Conservation (phyloP, 441 rosid species). For the Populus hybrid region DNA sequence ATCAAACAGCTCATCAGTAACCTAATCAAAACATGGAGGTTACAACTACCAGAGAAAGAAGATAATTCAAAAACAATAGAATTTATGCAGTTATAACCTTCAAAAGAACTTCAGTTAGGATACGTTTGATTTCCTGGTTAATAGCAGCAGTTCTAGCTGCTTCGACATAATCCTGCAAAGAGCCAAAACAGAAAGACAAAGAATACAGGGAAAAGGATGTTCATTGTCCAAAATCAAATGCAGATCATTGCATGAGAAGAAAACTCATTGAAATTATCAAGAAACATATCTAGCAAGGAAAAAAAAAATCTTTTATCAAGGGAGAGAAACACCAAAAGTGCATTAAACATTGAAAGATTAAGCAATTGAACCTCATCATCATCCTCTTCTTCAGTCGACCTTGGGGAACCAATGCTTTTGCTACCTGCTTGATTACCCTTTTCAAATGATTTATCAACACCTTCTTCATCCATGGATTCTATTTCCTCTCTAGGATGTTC, state of each 20-base stretch:
- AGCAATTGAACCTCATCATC: slow-evolving; percentile 68
- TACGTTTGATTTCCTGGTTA: slow-evolving; percentile 91
- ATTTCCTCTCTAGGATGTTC: slow-evolving; percentile 53
- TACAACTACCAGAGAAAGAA: slow-evolving; percentile 19
- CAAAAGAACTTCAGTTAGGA: slow-evolving; percentile 92
- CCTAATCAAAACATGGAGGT: slow-evolving; percentile 45
- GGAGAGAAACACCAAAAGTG: slow-evolving; percentile 9
- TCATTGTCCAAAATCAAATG: slow-evolving; percentile 6
- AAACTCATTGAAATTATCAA: not conserved
- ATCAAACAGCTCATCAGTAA: slow-evolving; percentile 87
- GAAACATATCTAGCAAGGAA: not conserved
- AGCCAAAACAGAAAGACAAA: slow-evolving; percentile 20
- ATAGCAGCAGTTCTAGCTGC: slow-evolving; percentile 67
- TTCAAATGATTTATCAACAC: slow-evolving; percentile 43
- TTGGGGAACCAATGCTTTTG: slow-evolving; percentile 68
- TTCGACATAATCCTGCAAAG: slow-evolving; percentile 77
- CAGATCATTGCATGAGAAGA: not conserved
- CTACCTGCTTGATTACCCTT: slow-evolving; percentile 56
- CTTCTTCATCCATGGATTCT: slow-evolving; percentile 59
- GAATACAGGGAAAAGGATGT: not conserved
- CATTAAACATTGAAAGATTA: slow-evolving; percentile 12
- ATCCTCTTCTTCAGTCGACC: slow-evolving; percentile 80
- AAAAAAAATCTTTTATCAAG: not conserved
- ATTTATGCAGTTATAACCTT: slow-evolving; percentile 52
- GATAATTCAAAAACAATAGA: slow-evolving; percentile 17